Conservation (phyloP, 768 basidiomycete species). For the Pulveroboletus sp. region DNA sequence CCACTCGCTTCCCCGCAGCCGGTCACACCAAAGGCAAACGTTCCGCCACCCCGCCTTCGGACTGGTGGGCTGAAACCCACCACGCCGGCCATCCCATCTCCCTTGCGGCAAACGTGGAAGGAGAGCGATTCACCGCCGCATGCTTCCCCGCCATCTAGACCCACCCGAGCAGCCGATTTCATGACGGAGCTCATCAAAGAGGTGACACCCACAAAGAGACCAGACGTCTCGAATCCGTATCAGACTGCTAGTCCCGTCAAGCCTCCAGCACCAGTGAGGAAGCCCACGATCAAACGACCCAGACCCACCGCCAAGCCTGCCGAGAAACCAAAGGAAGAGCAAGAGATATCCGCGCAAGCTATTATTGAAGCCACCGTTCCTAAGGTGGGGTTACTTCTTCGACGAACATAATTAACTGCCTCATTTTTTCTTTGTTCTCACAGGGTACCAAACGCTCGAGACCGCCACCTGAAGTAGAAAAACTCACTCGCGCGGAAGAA, state of each 20-base stretch:
- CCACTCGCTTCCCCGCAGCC: conserved; percentile 22
- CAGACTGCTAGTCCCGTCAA: conserved; percentile 67
- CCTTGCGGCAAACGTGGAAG: conserved; percentile 72
- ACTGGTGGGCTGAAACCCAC: conserved; percentile 51
- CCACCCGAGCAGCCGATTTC: conserved; percentile 65
- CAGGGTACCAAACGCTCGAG: conserved; percentile 79
- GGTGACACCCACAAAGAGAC: conserved; percentile 59
- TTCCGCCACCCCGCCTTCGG: conserved; percentile 36
- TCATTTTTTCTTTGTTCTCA: conserved; percentile 3
- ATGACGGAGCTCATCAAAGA: conserved; percentile 73
- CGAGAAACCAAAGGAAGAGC: conserved; percentile 29
- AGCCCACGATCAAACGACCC: conserved; percentile 38
- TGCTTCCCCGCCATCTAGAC: conserved; percentile 32
- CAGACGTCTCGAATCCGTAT: conserved; percentile 77
- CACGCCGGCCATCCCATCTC: conserved; percentile 66
- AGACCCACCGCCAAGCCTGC: conserved; percentile 32
- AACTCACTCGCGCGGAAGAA: conserved; percentile 14
- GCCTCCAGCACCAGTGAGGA: conserved; percentile 45
- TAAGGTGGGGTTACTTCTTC: conserved; percentile 45
- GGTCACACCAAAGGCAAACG: conserved; percentile 28
- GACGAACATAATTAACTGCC: conserved; percentile 2
- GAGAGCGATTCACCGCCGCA: conserved; percentile 40
- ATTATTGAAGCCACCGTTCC: conserved; percentile 79
- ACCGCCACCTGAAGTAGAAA: conserved; percentile 59
- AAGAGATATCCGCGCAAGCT: conserved; percentile 51